A percentile compares a stretch with the other conserved stretches of the same genome.
phyloP scores from a whole-genome alignment of 805 yeast genomes.

The Metschnikowia proteae region DNA sequence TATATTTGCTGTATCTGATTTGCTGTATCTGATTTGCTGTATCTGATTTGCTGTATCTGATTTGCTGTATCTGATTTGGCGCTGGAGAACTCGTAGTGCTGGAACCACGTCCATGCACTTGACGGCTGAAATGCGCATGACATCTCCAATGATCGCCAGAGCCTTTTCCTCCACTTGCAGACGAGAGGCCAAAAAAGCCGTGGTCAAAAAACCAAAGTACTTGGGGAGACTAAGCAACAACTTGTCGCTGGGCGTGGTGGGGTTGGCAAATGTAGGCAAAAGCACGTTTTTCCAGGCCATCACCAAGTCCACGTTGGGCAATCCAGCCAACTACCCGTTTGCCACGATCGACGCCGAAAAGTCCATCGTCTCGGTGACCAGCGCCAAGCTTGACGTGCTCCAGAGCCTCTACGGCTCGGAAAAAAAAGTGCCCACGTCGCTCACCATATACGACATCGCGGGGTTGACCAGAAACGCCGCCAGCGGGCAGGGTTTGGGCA shows the following conservation, averaged over 20 bases:
- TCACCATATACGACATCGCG: constrained; percentile 95
- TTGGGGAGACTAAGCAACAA: constrained; percentile 20
- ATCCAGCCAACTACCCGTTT: constrained; percentile 96
- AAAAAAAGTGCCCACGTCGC: constrained; percentile 83
- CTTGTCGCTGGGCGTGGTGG: constrained; percentile 70
- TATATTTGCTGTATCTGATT: too few species aligned
- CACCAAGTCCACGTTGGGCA: constrained; percentile 88
- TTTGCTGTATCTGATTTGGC: too few species aligned
- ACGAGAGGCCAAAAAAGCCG: constrained; percentile 14
- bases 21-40: too few species aligned
- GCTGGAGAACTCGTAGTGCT: too few species aligned
- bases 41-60: too few species aligned
- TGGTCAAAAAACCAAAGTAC: constrained; percentile 8
- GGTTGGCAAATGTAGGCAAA: constrained; percentile 93
- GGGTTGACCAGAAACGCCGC: constrained; percentile 97
- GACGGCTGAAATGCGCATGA: background rate
- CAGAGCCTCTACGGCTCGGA: constrained; percentile 75
- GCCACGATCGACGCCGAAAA: constrained; percentile 99
- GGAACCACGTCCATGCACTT: too few species aligned
- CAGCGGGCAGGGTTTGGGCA: constrained; percentile 96
- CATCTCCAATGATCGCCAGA: background rate
- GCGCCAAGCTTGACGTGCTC: constrained; percentile 78
- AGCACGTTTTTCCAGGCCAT: constrained; percentile 97
- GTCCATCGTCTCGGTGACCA: constrained; percentile 92
- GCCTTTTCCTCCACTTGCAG: constrained; percentile 12